Percentiles rank a stretch among this genome's conserved stretches.
These are phyloP conservation scores for Mycena filopes DNA, from an alignment of 768 basidiomycete genomes.

Conservation along the genomic window DNA sequence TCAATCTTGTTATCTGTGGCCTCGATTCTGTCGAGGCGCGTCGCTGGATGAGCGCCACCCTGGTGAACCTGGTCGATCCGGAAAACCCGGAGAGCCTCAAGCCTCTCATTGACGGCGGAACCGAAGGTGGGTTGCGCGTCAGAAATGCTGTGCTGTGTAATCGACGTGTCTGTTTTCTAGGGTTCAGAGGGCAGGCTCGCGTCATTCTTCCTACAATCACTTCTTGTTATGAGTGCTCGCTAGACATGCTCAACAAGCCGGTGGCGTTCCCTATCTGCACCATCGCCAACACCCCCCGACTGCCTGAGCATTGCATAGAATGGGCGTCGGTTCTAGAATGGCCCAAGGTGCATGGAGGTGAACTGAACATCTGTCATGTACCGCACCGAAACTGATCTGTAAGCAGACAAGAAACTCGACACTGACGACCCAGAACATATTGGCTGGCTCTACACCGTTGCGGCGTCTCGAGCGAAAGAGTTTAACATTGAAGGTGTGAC, in stretches of 20 bases:
- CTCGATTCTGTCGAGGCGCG: conserved; percentile 97
- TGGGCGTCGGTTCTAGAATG: conserved; percentile 99
- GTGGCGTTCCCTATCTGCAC: conserved; percentile 99
- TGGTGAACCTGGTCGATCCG: conserved; percentile 94
- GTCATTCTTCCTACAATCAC: conserved; percentile 96
- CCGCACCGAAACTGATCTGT: not conserved
- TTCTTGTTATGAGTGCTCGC: conserved; percentile 97
- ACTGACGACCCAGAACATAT: conserved; percentile 98
- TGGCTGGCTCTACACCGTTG: conserved; percentile 88
- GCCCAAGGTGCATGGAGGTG: conserved; percentile 93
- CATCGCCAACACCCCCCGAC: conserved; percentile 97
- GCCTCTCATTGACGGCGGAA: conserved; percentile 97
- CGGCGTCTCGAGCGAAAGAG: conserved; percentile 85
- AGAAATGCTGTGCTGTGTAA: not conserved
- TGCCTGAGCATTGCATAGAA: conserved; percentile 99
- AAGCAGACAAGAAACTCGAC: conserved; percentile 91
- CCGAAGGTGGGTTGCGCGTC: conserved; percentile 75
- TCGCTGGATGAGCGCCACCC: conserved; percentile 98
- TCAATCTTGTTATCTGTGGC: conserved; percentile 96
- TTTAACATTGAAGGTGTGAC: conserved; percentile 99
- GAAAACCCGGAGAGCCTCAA: conserved; percentile 94
- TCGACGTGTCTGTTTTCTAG: conserved; percentile 51
- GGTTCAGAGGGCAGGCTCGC: conserved; percentile 98
- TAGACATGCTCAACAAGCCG: conserved; percentile 98
- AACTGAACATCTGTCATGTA: conserved; percentile 25